Evolutionary conservation across 345 rosid genomes (phyloP), one percentile per base, ranked within the genome.

Genomic region (Lepidium sativum): DNA sequence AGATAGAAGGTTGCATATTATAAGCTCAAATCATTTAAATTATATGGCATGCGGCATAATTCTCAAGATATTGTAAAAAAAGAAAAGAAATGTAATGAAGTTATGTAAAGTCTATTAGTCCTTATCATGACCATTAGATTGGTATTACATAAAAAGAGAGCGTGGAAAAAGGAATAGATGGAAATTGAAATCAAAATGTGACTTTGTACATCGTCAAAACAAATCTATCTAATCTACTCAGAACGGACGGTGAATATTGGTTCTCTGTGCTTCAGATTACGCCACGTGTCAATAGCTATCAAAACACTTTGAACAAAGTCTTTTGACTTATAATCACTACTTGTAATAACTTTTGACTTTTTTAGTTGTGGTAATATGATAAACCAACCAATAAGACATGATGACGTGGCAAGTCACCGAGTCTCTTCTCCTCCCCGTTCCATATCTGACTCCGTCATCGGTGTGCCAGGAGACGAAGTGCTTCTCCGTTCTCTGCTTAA

Each of bases 401-500:
- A 5, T 37, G 71, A 59, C 71, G 71, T 72, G 18, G n/a, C 35
- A 6, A 2, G 16, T 66, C 41, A 72, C 27, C 61, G 17, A 58
- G 8, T 42, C 65, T 55, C 79, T 2, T 73, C 77, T 12, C 55
- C 68, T 5, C 87, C 89, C 54, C 67, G 60, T 39, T 83, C 87
- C 5, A 80, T 48, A 41, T 83, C 89, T 9, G 34, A 35, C 72
- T 83, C 88, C 4, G 65, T 10, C 23, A 31, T 57, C 11, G 39
- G 60, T 29, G 63, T 29, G 34, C 61, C 65, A 2, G 84, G 67
- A 11, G 78, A 75, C 25, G 63, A 20, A 10, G 42, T 70, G 6
- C 56, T 75, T 75, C 81, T 82, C 15, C 77, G 56, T 0, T 86
- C 86, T 69, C 86, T 65, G 21, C 82, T 82, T 17, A 87, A 8